Conservation (phyloP, 176 grass and related monocot species). For the Lolium perenne region DNA sequence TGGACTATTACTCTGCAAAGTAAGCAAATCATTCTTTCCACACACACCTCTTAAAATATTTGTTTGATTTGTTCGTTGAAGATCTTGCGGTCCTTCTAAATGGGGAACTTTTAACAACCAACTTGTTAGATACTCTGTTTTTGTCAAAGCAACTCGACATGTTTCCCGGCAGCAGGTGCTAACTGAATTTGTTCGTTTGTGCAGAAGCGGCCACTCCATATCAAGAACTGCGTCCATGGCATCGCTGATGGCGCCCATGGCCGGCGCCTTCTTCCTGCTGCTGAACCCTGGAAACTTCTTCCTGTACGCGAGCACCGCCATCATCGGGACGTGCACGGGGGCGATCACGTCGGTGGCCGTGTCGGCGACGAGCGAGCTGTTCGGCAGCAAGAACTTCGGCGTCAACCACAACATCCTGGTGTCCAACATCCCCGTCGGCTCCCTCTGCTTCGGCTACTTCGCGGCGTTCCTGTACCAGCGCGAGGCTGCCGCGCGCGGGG, state of each 20-base stretch:
- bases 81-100: slow-evolving; percentile 36
- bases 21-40: slow-evolving; percentile 68
- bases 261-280: slow-evolving; percentile 85
- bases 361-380: slow-evolving; percentile 87
- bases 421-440: slow-evolving; percentile 83
- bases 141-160: not conserved
- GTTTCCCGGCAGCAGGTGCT: not conserved
- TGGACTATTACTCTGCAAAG: slow-evolving; percentile 91
- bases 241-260: slow-evolving; percentile 82
- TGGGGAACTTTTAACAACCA: slow-evolving; percentile 26
- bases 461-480: slow-evolving; percentile 83
- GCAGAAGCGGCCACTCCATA: slow-evolving; percentile 64
- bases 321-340: slow-evolving; percentile 88
- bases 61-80: slow-evolving; percentile 8
- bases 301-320: slow-evolving; percentile 74
- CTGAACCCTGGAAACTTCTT: slow-evolving; percentile 53
- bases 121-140: slow-evolving; percentile 14
- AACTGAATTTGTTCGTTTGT: slow-evolving; percentile 3
- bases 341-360: slow-evolving; percentile 89
- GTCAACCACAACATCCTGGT: slow-evolving; percentile 98
- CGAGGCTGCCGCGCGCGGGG: slow-evolving; percentile 46
- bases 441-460: slow-evolving; percentile 92
- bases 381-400: slow-evolving; percentile 87
- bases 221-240: slow-evolving; percentile 90
- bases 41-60: slow-evolving; percentile 28